phyloP scores from a whole-genome alignment of 352 stramenopile genomes.

The Pythium monospermum region DNA sequence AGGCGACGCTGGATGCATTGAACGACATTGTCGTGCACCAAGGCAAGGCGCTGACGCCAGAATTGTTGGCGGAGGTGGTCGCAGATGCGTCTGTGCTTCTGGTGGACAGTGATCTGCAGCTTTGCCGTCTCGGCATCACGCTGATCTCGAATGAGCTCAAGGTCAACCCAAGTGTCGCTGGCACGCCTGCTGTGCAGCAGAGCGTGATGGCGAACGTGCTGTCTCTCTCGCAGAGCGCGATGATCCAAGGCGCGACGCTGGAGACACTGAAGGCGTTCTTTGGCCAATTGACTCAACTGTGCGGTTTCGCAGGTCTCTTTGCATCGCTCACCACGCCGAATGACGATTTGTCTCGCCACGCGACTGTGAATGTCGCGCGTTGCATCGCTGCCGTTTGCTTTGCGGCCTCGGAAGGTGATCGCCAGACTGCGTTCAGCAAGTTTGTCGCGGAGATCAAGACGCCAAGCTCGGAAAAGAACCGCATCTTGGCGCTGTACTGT shows the following conservation, averaged over 20 bases:
- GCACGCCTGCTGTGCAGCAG: slow-evolving; percentile 50
- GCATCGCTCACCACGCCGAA: slow-evolving; percentile 62
- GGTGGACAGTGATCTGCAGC: slow-evolving; percentile 94
- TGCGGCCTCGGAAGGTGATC: slow-evolving; percentile 42
- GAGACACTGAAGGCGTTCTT: slow-evolving; percentile 69
- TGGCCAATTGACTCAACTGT: slow-evolving; percentile 58
- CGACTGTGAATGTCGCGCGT: slow-evolving; percentile 91
- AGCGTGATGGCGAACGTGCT: slow-evolving; percentile 81
- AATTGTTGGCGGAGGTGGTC: slow-evolving; percentile 88
- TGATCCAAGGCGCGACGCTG: slow-evolving; percentile 86
- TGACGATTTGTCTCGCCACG: slow-evolving; percentile 80
- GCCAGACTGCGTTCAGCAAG: slow-evolving; percentile 64
- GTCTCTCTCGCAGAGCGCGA: slow-evolving; percentile 80
- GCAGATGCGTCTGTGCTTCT: slow-evolving; percentile 89
- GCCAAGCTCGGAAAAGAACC: slow-evolving; percentile 53
- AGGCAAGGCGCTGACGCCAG: slow-evolving; percentile 52
- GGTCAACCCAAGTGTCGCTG: slow-evolving; percentile 53
- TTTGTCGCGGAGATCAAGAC: slow-evolving; percentile 67
- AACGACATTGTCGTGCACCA: slow-evolving; percentile 86
- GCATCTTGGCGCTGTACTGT: slow-evolving; percentile 91
- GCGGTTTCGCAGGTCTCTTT: slow-evolving; percentile 87
- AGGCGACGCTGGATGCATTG: slow-evolving; percentile 91
- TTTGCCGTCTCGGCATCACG: slow-evolving; percentile 92
- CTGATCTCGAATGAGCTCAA: slow-evolving; percentile 76
- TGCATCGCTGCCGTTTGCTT: slow-evolving; percentile 89